Evolutionary conservation across 352 stramenopile genomes (phyloP), one percentile per base, ranked within the genome.

Genomic region (Phytophthora nicotianae): DNA sequence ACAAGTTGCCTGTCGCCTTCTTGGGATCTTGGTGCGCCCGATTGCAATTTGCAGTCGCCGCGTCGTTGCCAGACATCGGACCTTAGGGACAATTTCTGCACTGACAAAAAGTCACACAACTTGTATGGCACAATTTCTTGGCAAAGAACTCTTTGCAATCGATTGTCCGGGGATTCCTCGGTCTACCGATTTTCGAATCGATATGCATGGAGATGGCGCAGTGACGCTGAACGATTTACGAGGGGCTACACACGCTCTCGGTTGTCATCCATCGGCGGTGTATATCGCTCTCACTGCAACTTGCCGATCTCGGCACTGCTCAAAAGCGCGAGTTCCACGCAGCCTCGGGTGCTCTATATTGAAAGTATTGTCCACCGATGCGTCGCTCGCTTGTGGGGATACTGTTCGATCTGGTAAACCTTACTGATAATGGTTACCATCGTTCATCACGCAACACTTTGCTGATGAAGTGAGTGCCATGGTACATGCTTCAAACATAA

Each of bases 321-420:
- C 59, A 2, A 58, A 37, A 32, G 7, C 37, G 38, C 57, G 32
- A 59, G 48, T 53, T 65, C 49, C 58, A 58, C 48, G 56, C 50
- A 62, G 35, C 19, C 17, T 48, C 27, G 32, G 27, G 21, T 32
- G 19, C 60, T 68, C 60, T 68, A 68, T 68, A 37, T 37, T 43
- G 38, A 42, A 63, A 48, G 52, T 21, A 62, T 68, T 68, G 60
- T 63, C 55, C 49, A 66, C 37, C 45, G 16, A 45, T 19, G 24
- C 23, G 62, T 71, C 50, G 62, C 59, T n/a, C 8, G 35, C 14
- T 70, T 43, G 63, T 72, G 52, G 45, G 54, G 68, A 70, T 72
- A 65, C 55, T 58, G 26, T 42, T 21, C 35, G 41, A 53, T 49
- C 11, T 27, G n/a, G 50, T 13, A 33, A 43, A 48, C 17, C 49